phyloP scores from a whole-genome alignment of 1,139 yeast species.

The Yamadazyma sp. region DNA sequence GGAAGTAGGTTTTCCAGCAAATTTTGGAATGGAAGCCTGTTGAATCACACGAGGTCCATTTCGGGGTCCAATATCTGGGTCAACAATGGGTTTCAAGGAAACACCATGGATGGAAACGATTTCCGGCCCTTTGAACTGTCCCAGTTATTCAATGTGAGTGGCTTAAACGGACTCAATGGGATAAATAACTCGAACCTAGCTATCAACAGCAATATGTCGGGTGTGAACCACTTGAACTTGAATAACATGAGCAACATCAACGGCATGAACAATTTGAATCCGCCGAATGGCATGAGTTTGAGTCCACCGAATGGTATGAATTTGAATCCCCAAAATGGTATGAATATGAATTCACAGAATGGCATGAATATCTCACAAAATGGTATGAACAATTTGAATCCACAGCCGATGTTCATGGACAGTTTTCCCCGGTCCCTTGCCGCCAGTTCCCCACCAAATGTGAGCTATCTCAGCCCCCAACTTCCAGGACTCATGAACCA shows the following conservation, averaged over 20 bases:
- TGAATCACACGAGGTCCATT: slow-evolving; percentile 11
- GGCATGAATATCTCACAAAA: not conserved
- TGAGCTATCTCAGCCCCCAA: slow-evolving; percentile 1
- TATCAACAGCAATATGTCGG: too few relatives aligned
- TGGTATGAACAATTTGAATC: not conserved
- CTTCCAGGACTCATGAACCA: not conserved
- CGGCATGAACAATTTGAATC: not conserved
- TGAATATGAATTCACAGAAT: not conserved
- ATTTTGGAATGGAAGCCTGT: slow-evolving; percentile 8
- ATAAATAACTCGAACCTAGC: not conserved
- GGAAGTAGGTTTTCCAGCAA: slow-evolving; percentile 9
- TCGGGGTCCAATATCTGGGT: slow-evolving; percentile 14
- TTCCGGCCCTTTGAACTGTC: slow-evolving; percentile 9
- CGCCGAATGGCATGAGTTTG: not conserved
- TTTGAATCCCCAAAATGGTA: too few relatives aligned
- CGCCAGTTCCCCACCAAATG: slow-evolving; percentile 3
- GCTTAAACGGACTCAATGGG: not conserved
- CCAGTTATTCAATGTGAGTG: not conserved
- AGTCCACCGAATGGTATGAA: too few relatives aligned
- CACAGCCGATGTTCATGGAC: not conserved
- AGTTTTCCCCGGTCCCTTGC: slow-evolving; percentile 2
- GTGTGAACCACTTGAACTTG: not conserved
- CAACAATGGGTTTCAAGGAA: slow-evolving; percentile 5
- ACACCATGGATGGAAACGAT: slow-evolving; percentile 2
- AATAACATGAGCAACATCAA: not conserved